These are phyloP conservation scores for Ascochyta fabae DNA, from an alignment of 2,329 filamentous ascomycete genomes.

Conservation along the genomic window DNA sequence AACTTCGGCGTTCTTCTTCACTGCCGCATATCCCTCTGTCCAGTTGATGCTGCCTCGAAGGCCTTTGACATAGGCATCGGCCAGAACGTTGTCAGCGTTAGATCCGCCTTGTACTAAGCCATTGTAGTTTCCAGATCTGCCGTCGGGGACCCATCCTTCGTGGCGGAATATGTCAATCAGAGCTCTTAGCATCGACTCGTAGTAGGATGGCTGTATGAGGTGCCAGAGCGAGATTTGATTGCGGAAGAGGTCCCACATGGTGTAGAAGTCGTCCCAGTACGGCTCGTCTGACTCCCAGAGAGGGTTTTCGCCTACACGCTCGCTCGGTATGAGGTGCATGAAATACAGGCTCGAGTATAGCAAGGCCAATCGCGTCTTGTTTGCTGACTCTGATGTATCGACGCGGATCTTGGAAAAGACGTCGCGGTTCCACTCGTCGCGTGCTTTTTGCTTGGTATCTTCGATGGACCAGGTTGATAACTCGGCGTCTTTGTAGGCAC, in stretches of 20 bases:
- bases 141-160: constrained; percentile 75
- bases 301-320: constrained; percentile 67
- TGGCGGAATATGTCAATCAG: constrained; percentile 67
- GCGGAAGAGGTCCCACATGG: constrained; percentile 75
- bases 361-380: constrained; percentile 41
- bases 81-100: constrained; percentile 59
- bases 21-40: constrained; percentile 72
- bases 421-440: constrained; percentile 55
- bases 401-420: constrained; percentile 65
- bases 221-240: constrained; percentile 55
- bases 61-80: constrained; percentile 72
- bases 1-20: constrained; percentile 74
- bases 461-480: constrained; percentile 54
- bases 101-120: constrained; percentile 54
- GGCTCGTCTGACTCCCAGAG: constrained; percentile 71
- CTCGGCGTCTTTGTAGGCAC: constrained; percentile 56
- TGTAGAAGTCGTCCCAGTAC: constrained; percentile 74
- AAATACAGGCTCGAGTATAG: constrained; percentile 47
- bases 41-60: constrained; percentile 69
- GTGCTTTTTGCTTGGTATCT: constrained; percentile 49
- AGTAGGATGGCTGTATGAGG: constrained; percentile 69
- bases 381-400: constrained; percentile 34
- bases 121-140: constrained; percentile 63
- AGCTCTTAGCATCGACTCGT: constrained; percentile 71
- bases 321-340: constrained; percentile 47